phyloP scores from a whole-genome alignment of 306 rosid species.

The Betula pendula region DNA sequence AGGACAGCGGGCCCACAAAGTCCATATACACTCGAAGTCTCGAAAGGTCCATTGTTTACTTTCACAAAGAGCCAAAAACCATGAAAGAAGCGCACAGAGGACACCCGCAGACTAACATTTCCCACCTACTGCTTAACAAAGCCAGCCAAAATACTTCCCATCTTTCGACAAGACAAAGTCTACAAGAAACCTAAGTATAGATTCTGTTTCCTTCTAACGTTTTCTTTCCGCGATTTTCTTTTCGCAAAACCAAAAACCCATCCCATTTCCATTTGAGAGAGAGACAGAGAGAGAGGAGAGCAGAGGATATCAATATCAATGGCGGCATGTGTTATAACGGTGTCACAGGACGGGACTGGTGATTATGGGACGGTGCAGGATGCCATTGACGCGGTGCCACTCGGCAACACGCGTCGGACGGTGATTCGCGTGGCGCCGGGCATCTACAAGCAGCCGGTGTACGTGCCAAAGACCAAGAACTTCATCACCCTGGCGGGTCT shows the following conservation, averaged over 20 bases:
- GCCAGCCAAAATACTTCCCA: background rate
- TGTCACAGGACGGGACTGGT: slow-evolving; percentile 70
- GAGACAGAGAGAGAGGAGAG: background rate
- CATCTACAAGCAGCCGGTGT: slow-evolving; percentile 70
- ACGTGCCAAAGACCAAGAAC: slow-evolving; percentile 84
- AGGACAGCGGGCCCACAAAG: no score
- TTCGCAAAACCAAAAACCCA: background rate
- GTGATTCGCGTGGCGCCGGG: slow-evolving; percentile 77
- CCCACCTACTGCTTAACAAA: background rate
- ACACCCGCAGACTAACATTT: background rate
- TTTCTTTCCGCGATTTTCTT: slow-evolving; percentile 12
- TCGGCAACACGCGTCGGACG: slow-evolving; percentile 65
- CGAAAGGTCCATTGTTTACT: no score
- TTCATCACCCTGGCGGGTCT: slow-evolving; percentile 68
- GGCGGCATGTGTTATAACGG: slow-evolving; percentile 57
- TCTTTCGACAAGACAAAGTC: background rate
- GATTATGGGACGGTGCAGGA: slow-evolving; percentile 76
- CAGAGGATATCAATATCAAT: slow-evolving; percentile 28
- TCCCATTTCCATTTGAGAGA: background rate
- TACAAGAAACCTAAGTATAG: background rate
- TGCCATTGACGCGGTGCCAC: slow-evolving; percentile 80
- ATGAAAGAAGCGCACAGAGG: no score
- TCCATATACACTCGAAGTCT: no score
- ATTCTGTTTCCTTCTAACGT: slow-evolving; percentile 2
- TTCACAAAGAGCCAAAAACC: no score